Evolutionary conservation across 306 rosid species (phyloP), one percentile per base, ranked within the genome.

Genomic region (Betula pendula): DNA sequence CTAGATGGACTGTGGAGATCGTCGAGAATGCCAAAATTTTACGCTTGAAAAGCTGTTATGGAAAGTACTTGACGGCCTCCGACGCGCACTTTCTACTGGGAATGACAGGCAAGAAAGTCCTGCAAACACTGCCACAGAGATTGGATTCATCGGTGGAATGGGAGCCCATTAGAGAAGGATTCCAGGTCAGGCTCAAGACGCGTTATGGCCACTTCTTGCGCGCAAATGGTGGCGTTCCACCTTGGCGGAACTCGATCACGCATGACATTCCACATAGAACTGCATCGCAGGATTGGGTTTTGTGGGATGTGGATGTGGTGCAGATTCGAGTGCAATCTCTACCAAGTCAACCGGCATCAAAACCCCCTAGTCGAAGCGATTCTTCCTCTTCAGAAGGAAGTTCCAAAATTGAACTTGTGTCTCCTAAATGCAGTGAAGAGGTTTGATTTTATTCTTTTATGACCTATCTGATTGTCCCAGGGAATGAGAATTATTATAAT

Each of bases 191-290:
- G 71, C 77, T 94, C 50, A 88, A 70, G 75, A 90, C 97, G 0
- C 87, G 93, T 7, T 87, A 89, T 35, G 96, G 95, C 11, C 95
- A 88, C 42, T 94, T 79, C 74, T 73, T 94, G 0, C 87, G 98
- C 0, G 96, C 92, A 24, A 95, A 95, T 19, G 92, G 90, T 2
- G 97, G 98, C 4, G 35, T 92, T 5, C 97, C 98, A 0, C 98
- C 98, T 2, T 95, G 96, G 95, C 83, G 98, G 63, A 92, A 95
- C 70, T 88, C 95, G 2, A 59, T 95, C 48, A 95, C 98, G 6
- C 98, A 95, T 68, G 98, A 95, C 48, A 76, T 83, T 2, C 95
- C 95, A 14, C 83, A 86, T 15, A 76, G 96, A 40, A 75, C 88
- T 0, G 10, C 92, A 33, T 80, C 80, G 0, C 88, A 86, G 25